Evolutionary conservation across 1,284 basidiomycete species (phyloP), one percentile per base, ranked within the genome.

Genomic region (Ganoderma sinense): DNA sequence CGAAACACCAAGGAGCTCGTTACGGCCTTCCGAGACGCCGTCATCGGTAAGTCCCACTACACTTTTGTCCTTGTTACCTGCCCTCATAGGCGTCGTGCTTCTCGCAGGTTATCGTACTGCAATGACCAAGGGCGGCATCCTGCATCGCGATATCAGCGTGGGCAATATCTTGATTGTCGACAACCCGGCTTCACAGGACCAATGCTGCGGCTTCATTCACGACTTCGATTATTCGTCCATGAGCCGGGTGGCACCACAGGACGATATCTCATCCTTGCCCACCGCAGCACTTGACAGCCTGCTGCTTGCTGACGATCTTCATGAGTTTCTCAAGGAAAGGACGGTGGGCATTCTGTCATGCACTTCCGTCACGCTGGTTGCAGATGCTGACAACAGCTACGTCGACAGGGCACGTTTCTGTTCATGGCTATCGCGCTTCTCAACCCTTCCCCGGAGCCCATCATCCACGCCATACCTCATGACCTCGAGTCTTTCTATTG

Each of bases 401-500:
- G 13, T 29, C n/a, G 20, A 1, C 31, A 74, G 73, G 73, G 73
- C 16, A 72, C 73, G 5, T 69, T 58, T 40, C 64, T 61, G 39
- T 74, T 69, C 65, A 72, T 72, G 67, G 67, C 73, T 0, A 41
- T 56, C 20, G 63, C 65, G 0, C 55, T 72, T 4, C 63, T 73
- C 18, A 10, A 4, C 18, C 20, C 4, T 36, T 2, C 0, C 5
- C 6, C 20, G 16, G 26, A 29, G 0, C 7, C 20, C 45, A 36
- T 29, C 23, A 31, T 62, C 10, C 68, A 67, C 18, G 8, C 29
- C 7, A 23, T 56, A 2, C 59, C n/a, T 18, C 69, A 67, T 33
- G 71, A 73, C 40, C 41, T 73, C 2, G 65, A 73, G 41, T 72
- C 67, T 0, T 62, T 62, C 62, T 72, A 69, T 43, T 74, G 73